Percentiles rank a stretch among this genome's conserved stretches.
These are phyloP conservation scores for Elsinoe ampelina DNA, from an alignment of 2,329 filamentous ascomycete genomes.

Conservation along the genomic window DNA sequence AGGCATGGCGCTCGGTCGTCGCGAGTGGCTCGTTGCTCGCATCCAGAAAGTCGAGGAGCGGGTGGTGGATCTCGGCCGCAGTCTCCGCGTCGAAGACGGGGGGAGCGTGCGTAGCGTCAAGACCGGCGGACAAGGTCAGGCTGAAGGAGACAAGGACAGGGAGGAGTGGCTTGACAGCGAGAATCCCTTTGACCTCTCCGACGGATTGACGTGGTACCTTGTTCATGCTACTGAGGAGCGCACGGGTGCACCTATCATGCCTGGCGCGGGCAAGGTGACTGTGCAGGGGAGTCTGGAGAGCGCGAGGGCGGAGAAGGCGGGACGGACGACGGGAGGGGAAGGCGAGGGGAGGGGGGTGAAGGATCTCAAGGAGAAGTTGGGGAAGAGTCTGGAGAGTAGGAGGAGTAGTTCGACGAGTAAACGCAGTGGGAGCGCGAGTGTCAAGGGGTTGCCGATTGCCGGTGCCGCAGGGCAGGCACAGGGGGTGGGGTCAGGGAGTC, in stretches of 20 bases:
- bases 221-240: constrained; percentile 88
- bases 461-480: constrained; percentile 22
- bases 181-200: constrained; percentile 92
- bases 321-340: constrained; percentile 45
- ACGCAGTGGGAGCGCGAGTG: constrained; percentile 49
- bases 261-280: constrained; percentile 82
- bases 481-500: constrained; percentile 21
- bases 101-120: constrained; percentile 17
- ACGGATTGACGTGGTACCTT: constrained; percentile 91
- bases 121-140: neutral
- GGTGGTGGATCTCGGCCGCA: constrained; percentile 64
- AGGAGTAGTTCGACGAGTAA: constrained; percentile 80
- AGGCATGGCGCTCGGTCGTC: constrained; percentile 67
- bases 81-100: constrained; percentile 25
- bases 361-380: constrained; percentile 37
- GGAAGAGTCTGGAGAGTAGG: constrained; percentile 82
- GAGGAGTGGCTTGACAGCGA: constrained; percentile 56
- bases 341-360: constrained; percentile 37
- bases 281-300: constrained; percentile 38
- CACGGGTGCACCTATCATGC: constrained; percentile 75
- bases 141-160: constrained; percentile 12
- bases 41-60: constrained; percentile 87
- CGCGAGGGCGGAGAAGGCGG: constrained; percentile 3
- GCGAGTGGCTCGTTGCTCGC: constrained; percentile 94
- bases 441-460: constrained; percentile 13